Percentiles rank a stretch among this genome's conserved stretches.
phyloP scores from a whole-genome alignment of 106 monocot genomes.

The Acanthochlamys bracteata region DNA sequence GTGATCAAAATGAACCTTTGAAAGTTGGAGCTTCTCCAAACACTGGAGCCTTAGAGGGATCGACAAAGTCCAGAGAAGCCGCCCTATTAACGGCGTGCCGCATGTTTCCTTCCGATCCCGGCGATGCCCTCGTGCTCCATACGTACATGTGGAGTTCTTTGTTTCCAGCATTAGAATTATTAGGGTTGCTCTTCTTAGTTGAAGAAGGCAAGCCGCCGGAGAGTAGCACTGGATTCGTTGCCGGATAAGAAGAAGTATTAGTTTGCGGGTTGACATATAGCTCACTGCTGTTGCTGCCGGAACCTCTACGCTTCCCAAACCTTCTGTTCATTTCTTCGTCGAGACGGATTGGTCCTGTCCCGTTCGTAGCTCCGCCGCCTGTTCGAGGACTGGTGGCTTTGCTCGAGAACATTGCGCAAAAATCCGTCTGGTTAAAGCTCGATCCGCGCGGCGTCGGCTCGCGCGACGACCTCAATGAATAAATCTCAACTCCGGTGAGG shows the following conservation, averaged over 20 bases:
- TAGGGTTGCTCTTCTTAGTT: not conserved
- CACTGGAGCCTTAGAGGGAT: too few species aligned
- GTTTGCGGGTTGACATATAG: not conserved
- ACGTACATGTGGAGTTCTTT: slow-evolving; percentile 28
- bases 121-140: slow-evolving; percentile 27
- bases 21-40: not conserved
- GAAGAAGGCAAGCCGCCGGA: not conserved
- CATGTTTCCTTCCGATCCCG: slow-evolving; percentile 21
- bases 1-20: not conserved
- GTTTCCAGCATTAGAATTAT: not conserved
- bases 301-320: slow-evolving; percentile 9
- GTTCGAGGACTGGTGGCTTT: slow-evolving; percentile 34
- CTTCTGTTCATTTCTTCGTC: slow-evolving; percentile 20
- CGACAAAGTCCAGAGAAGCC: slow-evolving; percentile 16
- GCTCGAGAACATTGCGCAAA: slow-evolving; percentile 57
- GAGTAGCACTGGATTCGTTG: slow-evolving; percentile 25
- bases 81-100: slow-evolving; percentile 9
- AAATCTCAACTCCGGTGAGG: slow-evolving; percentile 45
- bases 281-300: slow-evolving; percentile 20
- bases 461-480: slow-evolving; percentile 55
- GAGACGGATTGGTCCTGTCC: not conserved
- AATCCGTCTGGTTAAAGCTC: slow-evolving; percentile 65
- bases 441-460: slow-evolving; percentile 63
- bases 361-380: not conserved
- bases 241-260: slow-evolving; percentile 18